Base-by-base conservation (phyloP, 208 protist species). In the Sergeia podlipaevii region DNA sequence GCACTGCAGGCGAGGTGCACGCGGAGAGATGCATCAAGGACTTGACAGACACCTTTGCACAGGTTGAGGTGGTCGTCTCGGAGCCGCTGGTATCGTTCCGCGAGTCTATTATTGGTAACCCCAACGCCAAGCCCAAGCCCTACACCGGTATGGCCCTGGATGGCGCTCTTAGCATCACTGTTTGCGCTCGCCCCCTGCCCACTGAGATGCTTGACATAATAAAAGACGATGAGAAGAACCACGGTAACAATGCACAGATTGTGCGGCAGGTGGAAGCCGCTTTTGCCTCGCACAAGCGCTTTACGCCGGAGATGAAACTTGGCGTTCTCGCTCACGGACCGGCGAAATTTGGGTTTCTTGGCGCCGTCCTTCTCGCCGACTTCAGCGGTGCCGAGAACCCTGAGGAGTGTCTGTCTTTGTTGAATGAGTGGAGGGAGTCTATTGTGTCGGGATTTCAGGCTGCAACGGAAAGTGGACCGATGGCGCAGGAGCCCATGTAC, bases 401-500 rank as follows among this genome's bases (percentile, higher is more conserved):
- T 8, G 61, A 32, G 32, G 42, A 41, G 36, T 60, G 43, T 34
- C 57, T 55, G 47, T 37, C 41, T 44, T 76, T 65, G 53, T 76
- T 91, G 62, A 33, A 70, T 39, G 54, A 50, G 17, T 90, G 75
- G 82, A 69, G 66, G 32, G 85, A 96, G 55, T 95, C 76, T 24
- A 90, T 99, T 29, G 71, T 96, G 5, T 80, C 81, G 4, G 97
- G 97, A 1, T 99, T 99, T 57, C 97, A 98, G 72, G 67, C 98
- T 3, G 97, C 96, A 0, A 79, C 85, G 11, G 60, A 79, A 44
- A 80, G 65, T 34, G 98, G 98, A 10, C 97, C 98, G 24, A 85
- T 99, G 60, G 99, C 98, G 73, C 94, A 98, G 55, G 98, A 99
- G 72, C 97, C 97, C 2, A 77, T 99, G 74, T 85, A 70, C 21